Evolutionary conservation across 495 filamentous ascomycete species (phyloP), one percentile per base, ranked within the genome.

Genomic region (Xylaria castorea): DNA sequence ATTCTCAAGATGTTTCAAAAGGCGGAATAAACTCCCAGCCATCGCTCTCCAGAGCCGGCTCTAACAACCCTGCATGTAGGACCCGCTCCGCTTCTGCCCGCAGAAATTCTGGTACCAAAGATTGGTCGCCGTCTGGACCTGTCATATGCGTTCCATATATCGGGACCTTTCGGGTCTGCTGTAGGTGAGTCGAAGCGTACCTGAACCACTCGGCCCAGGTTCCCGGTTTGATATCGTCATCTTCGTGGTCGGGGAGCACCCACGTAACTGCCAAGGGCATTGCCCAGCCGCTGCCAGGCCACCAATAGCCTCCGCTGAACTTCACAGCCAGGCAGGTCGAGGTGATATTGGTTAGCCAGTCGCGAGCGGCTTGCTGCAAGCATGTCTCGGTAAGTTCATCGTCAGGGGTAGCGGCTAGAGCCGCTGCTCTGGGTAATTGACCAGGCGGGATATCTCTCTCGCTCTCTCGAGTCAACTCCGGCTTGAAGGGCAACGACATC

Each of bases 161-260:
- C 22, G 66, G 66, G 25, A 69, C 50, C 51, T 60, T 69, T n/a
- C 66, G 50, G 1, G 70, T 77, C 55, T 80, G 75, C 64, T 73
- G 70, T 8, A 78, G 70, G 32, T 75, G 48, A 20, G 71, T 75
- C 42, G 68, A 68, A 42, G 74, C 78, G 70, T 75, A 80, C 14
- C 78, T 42, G 30, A 80, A 67, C 58, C 75, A 68, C 70, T 75
- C 76, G 5, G 74, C 78, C 68, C 77, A 80, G 14, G 74, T 78
- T 2, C 74, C 78, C 20, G 69, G 53, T 50, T 60, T 58, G n/a
- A 61, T 57, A 48, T 78, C 75, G 55, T 70, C 70, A 2, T 68
- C 67, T 25, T 78, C 71, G 53, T 80, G 71, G 38, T 73, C 78
- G 18, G 51, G 36, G 18, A 36, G 34, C 44, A 74, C 75, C 70